Base-by-base conservation (phyloP, 345 rosid genomes). In the Populus nigra region DNA sequence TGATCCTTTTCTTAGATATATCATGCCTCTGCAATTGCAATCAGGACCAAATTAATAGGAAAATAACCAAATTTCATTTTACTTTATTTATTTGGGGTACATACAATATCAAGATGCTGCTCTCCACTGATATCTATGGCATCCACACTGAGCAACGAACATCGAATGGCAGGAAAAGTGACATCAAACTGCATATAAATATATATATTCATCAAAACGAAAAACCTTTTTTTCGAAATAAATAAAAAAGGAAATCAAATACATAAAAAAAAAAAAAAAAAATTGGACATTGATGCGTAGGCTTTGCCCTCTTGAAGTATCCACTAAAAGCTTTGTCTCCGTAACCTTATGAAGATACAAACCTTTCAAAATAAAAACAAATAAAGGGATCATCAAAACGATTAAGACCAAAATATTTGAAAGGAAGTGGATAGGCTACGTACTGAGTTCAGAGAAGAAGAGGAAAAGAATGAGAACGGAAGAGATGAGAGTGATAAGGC, bases 371-470 rank as follows among this genome's bases (percentile, higher is more conserved):
- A 71, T 25, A 33, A 68, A 39, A 53, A 62, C 29, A 66, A 68
- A 68, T 9, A 5, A 67, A 16, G 8, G 31, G 7, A 68, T 17
- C 17, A 1, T 53, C n/a, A 13, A 62, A 33, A 23, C 25, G 25
- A 25, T 23, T n/a, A 45, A 8, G 29, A 55, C 31, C 31, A 31
- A 31, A 31, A 31, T 31, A 31, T 31, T 31, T 31, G 18, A 18
- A 22, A 5, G 8, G 3, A 49, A 4, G 65, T 43, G 31, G 38
- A 68, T 23, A 43, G 33, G 55, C 17, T 20, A 83, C 88, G 39
- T 83, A 90, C 93, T 79, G 86, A 93, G 85, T 82, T 93, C 98
- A 18, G 97, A 91, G 87, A 90, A 76, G 89, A 93, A 90, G 77
- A 93, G 94, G 76, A 89, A 61, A 59, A 92, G 80, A 87, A 87